phyloP scores from a whole-genome alignment of 805 yeast genomes.

The Sungouiella thailandica region DNA sequence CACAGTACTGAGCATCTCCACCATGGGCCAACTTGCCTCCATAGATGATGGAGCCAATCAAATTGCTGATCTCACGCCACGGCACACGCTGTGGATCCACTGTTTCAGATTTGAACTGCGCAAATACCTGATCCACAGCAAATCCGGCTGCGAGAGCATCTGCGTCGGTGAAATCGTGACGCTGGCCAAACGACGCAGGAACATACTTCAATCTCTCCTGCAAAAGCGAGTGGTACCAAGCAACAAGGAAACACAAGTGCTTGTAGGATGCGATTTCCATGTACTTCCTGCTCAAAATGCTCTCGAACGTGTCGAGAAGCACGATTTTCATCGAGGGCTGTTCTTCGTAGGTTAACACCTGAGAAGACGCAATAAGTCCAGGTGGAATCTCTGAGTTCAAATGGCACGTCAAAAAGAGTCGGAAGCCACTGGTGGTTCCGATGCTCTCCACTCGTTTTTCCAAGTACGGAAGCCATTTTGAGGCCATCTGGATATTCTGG shows the following conservation, averaged over 20 bases:
- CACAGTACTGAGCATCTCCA: conserved; percentile 37
- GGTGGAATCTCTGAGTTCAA: conserved; percentile 46
- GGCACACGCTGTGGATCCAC: conserved; percentile 32
- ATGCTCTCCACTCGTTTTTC: conserved; percentile 41
- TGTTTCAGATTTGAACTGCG: conserved; percentile 2
- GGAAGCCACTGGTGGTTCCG: conserved; percentile 31
- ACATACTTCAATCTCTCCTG: conserved; percentile 53
- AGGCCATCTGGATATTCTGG: conserved; percentile 77
- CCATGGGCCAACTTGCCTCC: conserved; percentile 56
- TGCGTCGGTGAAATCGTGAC: conserved; percentile 68
- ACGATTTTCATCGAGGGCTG: conserved; percentile 53
- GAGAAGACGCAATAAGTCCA: conserved; percentile 49
- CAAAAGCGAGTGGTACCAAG: conserved; percentile 69
- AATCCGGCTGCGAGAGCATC: conserved; percentile 53
- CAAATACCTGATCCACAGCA: conserved; percentile 41
- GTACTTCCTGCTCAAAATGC: conserved; percentile 13
- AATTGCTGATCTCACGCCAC: conserved; percentile 47
- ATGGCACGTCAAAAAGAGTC: conserved; percentile 63
- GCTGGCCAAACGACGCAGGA: conserved; percentile 58
- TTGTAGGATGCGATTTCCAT: conserved; percentile 33
- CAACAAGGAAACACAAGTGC: conserved; percentile 48
- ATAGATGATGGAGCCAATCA: conserved; percentile 54
- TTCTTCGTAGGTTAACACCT: conserved; percentile 57
- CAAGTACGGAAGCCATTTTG: conserved; percentile 54
- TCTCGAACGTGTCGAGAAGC: conserved; percentile 35